These are phyloP conservation scores for Nakazawaea laoshanensis DNA, from an alignment of 805 yeast genomes.

Conservation along the genomic window DNA sequence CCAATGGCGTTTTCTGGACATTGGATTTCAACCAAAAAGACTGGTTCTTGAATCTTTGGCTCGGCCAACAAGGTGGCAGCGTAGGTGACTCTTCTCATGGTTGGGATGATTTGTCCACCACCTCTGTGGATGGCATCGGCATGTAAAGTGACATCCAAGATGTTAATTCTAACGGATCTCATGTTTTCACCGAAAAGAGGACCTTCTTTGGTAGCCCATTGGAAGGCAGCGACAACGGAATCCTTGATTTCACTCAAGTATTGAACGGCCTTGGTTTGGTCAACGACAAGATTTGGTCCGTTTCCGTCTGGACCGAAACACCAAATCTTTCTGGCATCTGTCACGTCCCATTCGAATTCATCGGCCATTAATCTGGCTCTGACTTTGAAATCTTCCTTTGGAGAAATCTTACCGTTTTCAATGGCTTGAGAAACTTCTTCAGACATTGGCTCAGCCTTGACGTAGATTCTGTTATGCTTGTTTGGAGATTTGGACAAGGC, in stretches of 20 bases:
- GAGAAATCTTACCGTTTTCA: slow-evolving; percentile 84
- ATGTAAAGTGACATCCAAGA: slow-evolving; percentile 97
- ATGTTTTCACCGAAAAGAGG: slow-evolving; percentile 94
- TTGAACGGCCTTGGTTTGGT: slow-evolving; percentile 99
- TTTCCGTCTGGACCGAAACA: slow-evolving; percentile 99
- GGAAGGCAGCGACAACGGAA: slow-evolving; percentile 99
- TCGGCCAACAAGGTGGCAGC: slow-evolving; percentile 97
- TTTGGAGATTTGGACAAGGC: slow-evolving; percentile 99
- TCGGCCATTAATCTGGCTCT: slow-evolving; percentile 99
- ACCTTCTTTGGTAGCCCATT: slow-evolving; percentile 99
- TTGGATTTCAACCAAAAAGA: slow-evolving; percentile 98
- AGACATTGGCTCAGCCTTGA: slow-evolving; percentile 92
- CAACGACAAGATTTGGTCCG: slow-evolving; percentile 98
- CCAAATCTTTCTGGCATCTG: slow-evolving; percentile 99
- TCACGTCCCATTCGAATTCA: slow-evolving; percentile 98
- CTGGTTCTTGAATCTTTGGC: slow-evolving; percentile 99
- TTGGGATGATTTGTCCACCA: slow-evolving; percentile 99
- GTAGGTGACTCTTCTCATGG: slow-evolving; percentile 99
- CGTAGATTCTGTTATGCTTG: slow-evolving; percentile 99
- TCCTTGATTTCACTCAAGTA: slow-evolving; percentile 98
- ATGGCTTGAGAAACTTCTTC: slow-evolving; percentile 91
- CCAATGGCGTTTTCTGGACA: slow-evolving; percentile 99
- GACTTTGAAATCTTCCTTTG: slow-evolving; percentile 97
- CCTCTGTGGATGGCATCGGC: slow-evolving; percentile 99
- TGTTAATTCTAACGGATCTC: slow-evolving; percentile 96